Evolutionary conservation across 1,284 basidiomycete species (phyloP), one percentile per base, ranked within the genome.

Genomic region (Apiotrichum montevideense): DNA sequence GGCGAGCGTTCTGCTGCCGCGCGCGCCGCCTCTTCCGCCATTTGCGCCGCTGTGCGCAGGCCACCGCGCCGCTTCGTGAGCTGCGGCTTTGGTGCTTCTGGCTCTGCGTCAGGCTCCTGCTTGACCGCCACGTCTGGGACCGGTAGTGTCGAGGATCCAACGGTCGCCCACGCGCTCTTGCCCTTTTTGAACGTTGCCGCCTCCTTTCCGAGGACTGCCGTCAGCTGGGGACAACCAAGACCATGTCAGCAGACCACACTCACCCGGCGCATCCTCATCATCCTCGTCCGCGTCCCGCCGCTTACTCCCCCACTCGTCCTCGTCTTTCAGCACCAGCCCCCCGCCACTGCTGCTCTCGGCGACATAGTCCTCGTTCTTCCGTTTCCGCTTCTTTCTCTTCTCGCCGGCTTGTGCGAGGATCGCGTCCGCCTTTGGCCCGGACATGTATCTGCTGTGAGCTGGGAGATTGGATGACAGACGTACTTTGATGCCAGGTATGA

Each of bases 391-490:
- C 64, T 71, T 71, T 35, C 69, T 55, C 52, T 82, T 79, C 0
- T 81, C 80, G 2, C 80, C 81, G 0, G 81, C 76, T 48, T 83
- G 82, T 3, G 90, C 80, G 4, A 98, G 82, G 63, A 98, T 97
- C 13, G 92, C 93, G 65, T 98, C 95, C 3, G 94, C 93, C 73
- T 97, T 98, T 0, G 90, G 86, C 0, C 95, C 95, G 6, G 93
- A 88, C 90, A 98, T 96, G 78, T 98, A 98, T 53, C 77, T 76
- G 52, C 10, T n/a, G 46, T 61, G 35, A 66, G 55, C 42, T 34
- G 39, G 21, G 14, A 14, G 1, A 5, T 21, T 14, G 10, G n/a
- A 10, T 9, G 6, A 6, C 2, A 3, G 3, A 66, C 72, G 56
- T 52, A 75, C 74, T 79, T 80, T 35, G 76, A 63, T 1, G 80